Base-by-base conservation (phyloP, 352 stramenopile genomes). In the Sclerospora graminicola region DNA sequence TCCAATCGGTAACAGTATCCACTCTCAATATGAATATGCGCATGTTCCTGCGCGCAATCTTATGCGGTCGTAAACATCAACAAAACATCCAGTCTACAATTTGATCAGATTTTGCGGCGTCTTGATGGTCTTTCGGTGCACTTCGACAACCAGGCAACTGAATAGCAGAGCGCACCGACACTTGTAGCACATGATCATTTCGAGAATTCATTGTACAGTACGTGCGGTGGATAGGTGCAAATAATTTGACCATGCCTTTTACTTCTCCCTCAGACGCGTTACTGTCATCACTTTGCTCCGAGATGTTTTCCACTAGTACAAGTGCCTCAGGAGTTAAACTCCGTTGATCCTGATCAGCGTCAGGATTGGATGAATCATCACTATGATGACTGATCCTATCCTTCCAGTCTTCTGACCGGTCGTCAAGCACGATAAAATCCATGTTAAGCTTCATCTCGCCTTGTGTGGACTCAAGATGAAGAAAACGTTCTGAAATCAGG, bases 271-370 rank as follows among this genome's bases (percentile, higher is more conserved):
- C 41, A 21, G 57, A 41, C 4, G 16, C 10, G 45, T 42, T 57
- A 19, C 31, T 56, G 9, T 65, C 57, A 11, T 68, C 46, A 10
- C 46, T 64, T 37, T 51, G 40, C 19, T 61, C 52, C 2, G 41
- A 37, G 16, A 58, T 51, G 16, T 56, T 68, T 54, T 89, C 76
- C 9, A 82, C 67, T 19, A 89, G 60, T 18, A 69, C 71, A 21
- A 84, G 65, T 14, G 67, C 74, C 46, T 89, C 77, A 1, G 73
- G 69, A 59, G 86, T 89, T 18, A 89, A 51, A n/a, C n/a, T n/a
- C n/a, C n/a, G n/a, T n/a, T n/a, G n/a, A n/a, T n/a, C n/a, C n/a
- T n/a, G n/a, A n/a, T n/a, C n/a, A n/a, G n/a, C n/a, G n/a, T n/a
- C n/a, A n/a, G n/a, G n/a, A n/a, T n/a, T n/a, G n/a, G n/a, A n/a